Percentiles rank a stretch among this genome's conserved stretches.
These are phyloP conservation scores for Postia placenta DNA, from an alignment of 768 basidiomycete species.

Conservation along the genomic window DNA sequence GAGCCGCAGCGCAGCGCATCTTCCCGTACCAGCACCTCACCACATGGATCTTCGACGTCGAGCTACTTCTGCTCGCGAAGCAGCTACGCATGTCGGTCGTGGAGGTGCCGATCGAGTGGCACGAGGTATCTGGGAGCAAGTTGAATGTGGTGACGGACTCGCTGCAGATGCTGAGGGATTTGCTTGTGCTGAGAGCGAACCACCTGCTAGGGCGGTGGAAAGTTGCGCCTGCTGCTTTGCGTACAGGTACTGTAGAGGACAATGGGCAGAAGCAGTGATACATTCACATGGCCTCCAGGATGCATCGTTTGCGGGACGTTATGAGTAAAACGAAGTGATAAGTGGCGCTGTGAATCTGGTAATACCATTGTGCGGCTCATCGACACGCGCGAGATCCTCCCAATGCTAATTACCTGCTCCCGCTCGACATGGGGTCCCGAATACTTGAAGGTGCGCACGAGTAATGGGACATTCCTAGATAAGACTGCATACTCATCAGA, in stretches of 20 bases:
- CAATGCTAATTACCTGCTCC: too few relatives aligned
- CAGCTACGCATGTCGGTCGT: slow-evolving; percentile 69
- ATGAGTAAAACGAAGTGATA: too few relatives aligned
- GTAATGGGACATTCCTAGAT: too few relatives aligned
- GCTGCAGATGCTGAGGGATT: slow-evolving; percentile 83
- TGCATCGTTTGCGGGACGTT: too few relatives aligned
- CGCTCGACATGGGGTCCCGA: too few relatives aligned
- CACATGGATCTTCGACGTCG: slow-evolving; percentile 97
- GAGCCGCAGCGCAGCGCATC: slow-evolving; percentile 69
- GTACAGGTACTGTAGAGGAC: neutral
- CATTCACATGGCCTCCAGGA: too few relatives aligned
- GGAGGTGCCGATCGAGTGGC: slow-evolving; percentile 90
- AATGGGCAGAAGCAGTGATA: slow-evolving; percentile 1
- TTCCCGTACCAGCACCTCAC: slow-evolving; percentile 85
- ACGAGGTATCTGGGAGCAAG: slow-evolving; percentile 91
- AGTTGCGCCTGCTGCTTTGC: neutral
- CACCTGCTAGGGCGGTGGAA: slow-evolving; percentile 73
- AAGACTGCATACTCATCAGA: too few relatives aligned
- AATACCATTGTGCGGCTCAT: too few relatives aligned
- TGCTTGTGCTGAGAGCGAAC: slow-evolving; percentile 80
- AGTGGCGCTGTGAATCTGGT: too few relatives aligned
- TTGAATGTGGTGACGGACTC: slow-evolving; percentile 80
- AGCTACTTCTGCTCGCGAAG: slow-evolving; percentile 81
- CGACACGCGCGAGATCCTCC: too few relatives aligned
- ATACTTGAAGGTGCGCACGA: too few relatives aligned